phyloP scores from a whole-genome alignment of 75 land plant species.

The Picea glauca region DNA sequence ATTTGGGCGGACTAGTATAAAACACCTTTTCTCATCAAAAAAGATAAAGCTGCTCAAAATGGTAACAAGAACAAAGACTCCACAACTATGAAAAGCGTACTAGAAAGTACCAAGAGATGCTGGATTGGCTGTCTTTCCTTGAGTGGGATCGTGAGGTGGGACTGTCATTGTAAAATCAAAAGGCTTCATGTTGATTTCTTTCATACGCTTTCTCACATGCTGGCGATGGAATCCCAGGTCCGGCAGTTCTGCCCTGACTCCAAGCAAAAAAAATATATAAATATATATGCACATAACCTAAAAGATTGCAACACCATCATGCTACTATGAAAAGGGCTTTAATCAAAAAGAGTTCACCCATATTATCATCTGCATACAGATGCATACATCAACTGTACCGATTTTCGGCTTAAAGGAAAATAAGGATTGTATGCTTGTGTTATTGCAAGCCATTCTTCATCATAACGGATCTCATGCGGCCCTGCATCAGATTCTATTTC shows the following conservation, averaged over 20 bases:
- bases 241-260: conserved; percentile 26
- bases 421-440: conserved; percentile 59
- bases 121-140: not conserved
- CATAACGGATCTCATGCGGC: conserved; percentile 71
- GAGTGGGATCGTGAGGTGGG: conserved; percentile 42
- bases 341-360: not conserved
- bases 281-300: not conserved
- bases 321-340: not conserved
- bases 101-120: not conserved
- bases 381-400: conserved; percentile 32
- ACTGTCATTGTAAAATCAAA: conserved; percentile 62
- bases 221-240: conserved; percentile 52
- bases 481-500: conserved; percentile 73
- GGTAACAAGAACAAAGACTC: not conserved
- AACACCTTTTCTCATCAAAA: not conserved
- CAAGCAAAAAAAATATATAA: not conserved
- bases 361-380: not conserved
- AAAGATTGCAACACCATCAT: not conserved
- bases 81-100: not conserved
- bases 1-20: not conserved
- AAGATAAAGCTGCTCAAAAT: not conserved
- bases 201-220: conserved; percentile 55
- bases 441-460: conserved; percentile 98
- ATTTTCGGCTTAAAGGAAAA: conserved; percentile 54
- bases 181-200: conserved; percentile 50